phyloP scores from a whole-genome alignment of 306 rosid species.

The Pyrus communis region DNA sequence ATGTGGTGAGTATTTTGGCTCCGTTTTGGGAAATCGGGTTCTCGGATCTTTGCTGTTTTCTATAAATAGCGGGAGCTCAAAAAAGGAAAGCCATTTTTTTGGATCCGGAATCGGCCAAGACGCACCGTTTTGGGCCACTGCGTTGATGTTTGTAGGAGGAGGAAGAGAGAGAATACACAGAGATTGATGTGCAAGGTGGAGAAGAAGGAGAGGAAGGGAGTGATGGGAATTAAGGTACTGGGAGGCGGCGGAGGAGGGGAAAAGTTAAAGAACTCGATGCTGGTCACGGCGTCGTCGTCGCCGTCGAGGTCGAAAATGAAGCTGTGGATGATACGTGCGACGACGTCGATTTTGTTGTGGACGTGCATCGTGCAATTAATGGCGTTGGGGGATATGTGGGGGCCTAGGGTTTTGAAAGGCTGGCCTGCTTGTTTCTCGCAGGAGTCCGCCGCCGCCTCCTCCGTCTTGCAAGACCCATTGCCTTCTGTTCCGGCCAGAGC shows the following conservation, averaged over 20 bases:
- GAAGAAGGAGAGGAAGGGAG: constrained; percentile 36
- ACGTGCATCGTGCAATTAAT: constrained; percentile 89
- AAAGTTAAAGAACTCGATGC: constrained; percentile 47
- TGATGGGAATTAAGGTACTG: constrained; percentile 62
- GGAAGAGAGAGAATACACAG: constrained; percentile 20
- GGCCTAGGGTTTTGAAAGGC: constrained; percentile 92
- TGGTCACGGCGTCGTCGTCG: constrained; percentile 25
- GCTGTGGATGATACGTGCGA: constrained; percentile 91
- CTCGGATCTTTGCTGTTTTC: background rate
- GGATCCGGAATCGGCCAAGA: constrained; percentile 36
- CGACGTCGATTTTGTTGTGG: constrained; percentile 83
- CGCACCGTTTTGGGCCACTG: constrained; percentile 1
- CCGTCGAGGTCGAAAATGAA: constrained; percentile 66
- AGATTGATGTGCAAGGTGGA: constrained; percentile 41
- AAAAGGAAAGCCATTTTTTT: background rate
- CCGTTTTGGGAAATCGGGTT: constrained; percentile 15
- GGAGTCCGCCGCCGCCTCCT: constrained; percentile 38
- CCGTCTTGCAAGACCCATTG: constrained; percentile 31
- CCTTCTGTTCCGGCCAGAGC: constrained; percentile 39
- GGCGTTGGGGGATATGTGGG: constrained; percentile 87
- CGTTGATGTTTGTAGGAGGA: background rate
- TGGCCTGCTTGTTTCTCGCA: constrained; percentile 95
- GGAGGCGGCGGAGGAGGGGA: constrained; percentile 47
- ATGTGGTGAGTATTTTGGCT: background rate
- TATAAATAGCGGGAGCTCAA: background rate